phyloP scores from a whole-genome alignment of 2,329 filamentous ascomycete species.

The Drechslerella stenobrocha region DNA sequence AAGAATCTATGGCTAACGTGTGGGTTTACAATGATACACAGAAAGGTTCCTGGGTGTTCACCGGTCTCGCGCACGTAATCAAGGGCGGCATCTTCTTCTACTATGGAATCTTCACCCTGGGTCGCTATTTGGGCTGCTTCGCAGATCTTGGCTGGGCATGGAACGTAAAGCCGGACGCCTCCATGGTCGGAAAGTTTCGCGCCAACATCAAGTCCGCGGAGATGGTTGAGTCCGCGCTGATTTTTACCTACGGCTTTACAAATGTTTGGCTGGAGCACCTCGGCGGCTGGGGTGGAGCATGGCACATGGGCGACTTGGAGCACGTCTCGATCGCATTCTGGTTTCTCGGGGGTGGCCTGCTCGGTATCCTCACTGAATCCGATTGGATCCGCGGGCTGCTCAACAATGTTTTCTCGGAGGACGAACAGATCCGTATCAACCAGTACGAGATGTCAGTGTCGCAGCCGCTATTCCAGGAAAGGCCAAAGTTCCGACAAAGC shows the following conservation, averaged over 20 bases:
- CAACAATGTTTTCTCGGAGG: constrained; percentile 59
- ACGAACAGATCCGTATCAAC: constrained; percentile 40
- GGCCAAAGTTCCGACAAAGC: constrained; percentile 62
- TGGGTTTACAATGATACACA: constrained; percentile 54
- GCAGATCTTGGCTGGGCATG: constrained; percentile 80
- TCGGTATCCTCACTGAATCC: constrained; percentile 86
- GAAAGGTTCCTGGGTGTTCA: constrained; percentile 73
- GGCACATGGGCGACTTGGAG: constrained; percentile 80
- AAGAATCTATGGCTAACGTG: not conserved
- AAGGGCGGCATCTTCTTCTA: constrained; percentile 96
- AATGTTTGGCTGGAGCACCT: constrained; percentile 95
- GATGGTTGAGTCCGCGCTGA: constrained; percentile 85
- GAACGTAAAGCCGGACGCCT: constrained; percentile 71
- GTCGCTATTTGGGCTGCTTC: constrained; percentile 87
- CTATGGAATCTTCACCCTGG: constrained; percentile 83
- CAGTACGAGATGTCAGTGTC: constrained; percentile 54
- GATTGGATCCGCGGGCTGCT: constrained; percentile 68
- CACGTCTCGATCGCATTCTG: constrained; percentile 90
- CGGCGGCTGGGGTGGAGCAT: constrained; percentile 69
- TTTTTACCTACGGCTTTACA: constrained; percentile 72
- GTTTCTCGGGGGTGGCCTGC: constrained; percentile 88
- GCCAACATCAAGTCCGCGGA: constrained; percentile 72
- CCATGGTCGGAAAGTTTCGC: constrained; percentile 66
- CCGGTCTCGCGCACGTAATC: constrained; percentile 86
- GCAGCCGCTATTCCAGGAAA: constrained; percentile 58